Evolutionary conservation across 352 stramenopile species (phyloP).

Genomic region (Phytopythium ostracodes): DNA sequence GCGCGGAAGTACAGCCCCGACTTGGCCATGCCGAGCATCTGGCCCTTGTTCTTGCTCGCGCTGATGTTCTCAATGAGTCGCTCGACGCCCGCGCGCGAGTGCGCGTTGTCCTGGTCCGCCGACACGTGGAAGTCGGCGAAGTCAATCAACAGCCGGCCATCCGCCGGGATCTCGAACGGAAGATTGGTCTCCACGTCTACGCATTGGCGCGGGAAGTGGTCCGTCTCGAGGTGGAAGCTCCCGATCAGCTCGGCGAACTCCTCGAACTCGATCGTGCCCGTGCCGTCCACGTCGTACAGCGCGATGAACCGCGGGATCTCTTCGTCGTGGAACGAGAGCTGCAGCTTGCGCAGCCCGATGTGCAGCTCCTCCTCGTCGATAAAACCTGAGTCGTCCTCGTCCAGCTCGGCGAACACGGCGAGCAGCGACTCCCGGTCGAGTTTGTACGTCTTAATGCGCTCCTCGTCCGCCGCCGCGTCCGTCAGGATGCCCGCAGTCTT

Average conservation of each 20-base stretch:
- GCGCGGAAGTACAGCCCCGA: slow-evolving; percentile 64
- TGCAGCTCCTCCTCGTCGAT: slow-evolving; percentile 60
- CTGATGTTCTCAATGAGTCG: slow-evolving; percentile 76
- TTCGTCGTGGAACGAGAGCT: slow-evolving; percentile 49
- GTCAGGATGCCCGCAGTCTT: slow-evolving; percentile 71
- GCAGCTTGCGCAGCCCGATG: slow-evolving; percentile 44
- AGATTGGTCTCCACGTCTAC: slow-evolving; percentile 59
- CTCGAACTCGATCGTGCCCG: slow-evolving; percentile 66
- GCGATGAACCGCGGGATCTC: slow-evolving; percentile 62
- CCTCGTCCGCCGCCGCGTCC: slow-evolving; percentile 24
- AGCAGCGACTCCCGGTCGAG: slow-evolving; percentile 48
- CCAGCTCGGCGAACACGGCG: slow-evolving; percentile 57
- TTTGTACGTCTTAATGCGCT: slow-evolving; percentile 24
- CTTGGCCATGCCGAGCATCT: slow-evolving; percentile 81
- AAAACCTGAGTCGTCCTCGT: slow-evolving; percentile 60
- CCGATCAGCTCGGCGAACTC: slow-evolving; percentile 78
- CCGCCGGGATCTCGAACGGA: slow-evolving; percentile 54
- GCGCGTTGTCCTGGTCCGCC: slow-evolving; percentile 53
- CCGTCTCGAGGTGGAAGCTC: slow-evolving; percentile 53
- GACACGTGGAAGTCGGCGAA: slow-evolving; percentile 81
- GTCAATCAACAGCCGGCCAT: slow-evolving; percentile 56
- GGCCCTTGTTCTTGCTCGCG: slow-evolving; percentile 70
- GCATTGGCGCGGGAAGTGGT: slow-evolving; percentile 45
- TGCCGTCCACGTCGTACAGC: slow-evolving; percentile 71
- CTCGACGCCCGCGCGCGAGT: slow-evolving; percentile 61